These are phyloP conservation scores for Ceriops decandra DNA, from an alignment of 345 rosid species.

Conservation along the genomic window DNA sequence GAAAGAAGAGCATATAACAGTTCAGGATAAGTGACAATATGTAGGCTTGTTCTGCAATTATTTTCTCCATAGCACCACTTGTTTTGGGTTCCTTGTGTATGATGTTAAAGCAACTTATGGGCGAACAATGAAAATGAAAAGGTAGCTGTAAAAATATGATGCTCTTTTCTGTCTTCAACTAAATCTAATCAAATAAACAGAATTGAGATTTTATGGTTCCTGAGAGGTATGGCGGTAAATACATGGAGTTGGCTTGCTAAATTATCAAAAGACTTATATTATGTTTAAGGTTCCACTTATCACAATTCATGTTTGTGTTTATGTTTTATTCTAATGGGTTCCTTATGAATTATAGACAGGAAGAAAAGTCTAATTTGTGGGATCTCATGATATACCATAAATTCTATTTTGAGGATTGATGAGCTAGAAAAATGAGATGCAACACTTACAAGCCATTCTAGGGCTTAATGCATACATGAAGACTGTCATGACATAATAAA, in stretches of 20 bases:
- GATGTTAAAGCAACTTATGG: background rate
- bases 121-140: background rate
- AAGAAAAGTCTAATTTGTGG: background rate
- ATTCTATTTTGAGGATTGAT: background rate
- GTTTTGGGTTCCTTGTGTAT: background rate
- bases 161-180: background rate
- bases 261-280: background rate
- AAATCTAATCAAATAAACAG: background rate
- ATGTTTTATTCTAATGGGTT: background rate
- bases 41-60: background rate
- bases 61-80: background rate
- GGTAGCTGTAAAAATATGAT: background rate
- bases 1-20: background rate
- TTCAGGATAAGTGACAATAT: background rate
- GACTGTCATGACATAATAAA: constrained; percentile 86
- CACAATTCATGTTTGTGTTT: background rate
- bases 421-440: constrained; percentile 4
- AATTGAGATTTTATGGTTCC: background rate
- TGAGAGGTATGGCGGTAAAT: background rate
- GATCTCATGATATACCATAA: background rate
- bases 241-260: background rate
- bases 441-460: constrained; percentile 93
- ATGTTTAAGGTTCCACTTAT: background rate
- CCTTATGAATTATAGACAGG: background rate
- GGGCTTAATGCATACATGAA: constrained; percentile 87